These are phyloP conservation scores for Diplodia seriata DNA, from an alignment of 2,329 filamentous ascomycete species.

Conservation along the genomic window DNA sequence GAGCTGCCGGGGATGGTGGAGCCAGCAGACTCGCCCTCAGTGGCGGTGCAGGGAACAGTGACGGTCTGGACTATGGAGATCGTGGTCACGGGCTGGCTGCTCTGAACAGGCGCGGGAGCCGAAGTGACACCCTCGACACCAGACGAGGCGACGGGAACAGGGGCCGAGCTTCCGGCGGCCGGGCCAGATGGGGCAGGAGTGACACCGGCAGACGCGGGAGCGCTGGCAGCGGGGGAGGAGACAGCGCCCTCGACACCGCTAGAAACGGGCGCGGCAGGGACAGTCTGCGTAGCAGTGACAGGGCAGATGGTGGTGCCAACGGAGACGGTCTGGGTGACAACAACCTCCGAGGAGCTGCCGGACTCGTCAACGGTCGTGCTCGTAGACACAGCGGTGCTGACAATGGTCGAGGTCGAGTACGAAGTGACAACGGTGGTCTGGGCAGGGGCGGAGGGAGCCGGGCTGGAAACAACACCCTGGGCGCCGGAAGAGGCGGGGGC, in stretches of 20 bases:
- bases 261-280: slow-evolving; percentile 24
- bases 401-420: slow-evolving; percentile 51
- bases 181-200: slow-evolving; percentile 31
- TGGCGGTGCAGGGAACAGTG: slow-evolving; percentile 48
- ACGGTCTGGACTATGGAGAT: slow-evolving; percentile 50
- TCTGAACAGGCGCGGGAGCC: slow-evolving; percentile 15
- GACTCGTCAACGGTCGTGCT: not conserved
- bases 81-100: slow-evolving; percentile 45
- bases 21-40: slow-evolving; percentile 40
- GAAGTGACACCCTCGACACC: slow-evolving; percentile 16
- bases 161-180: slow-evolving; percentile 3
- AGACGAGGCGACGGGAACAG: slow-evolving; percentile 1
- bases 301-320: slow-evolving; percentile 34
- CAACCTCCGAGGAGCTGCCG: slow-evolving; percentile 33
- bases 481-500: slow-evolving; percentile 18
- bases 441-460: slow-evolving; percentile 12
- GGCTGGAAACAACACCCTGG: not conserved
- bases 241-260: slow-evolving; percentile 17
- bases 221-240: slow-evolving; percentile 23
- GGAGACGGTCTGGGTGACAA: slow-evolving; percentile 21
- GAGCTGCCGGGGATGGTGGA: slow-evolving; percentile 42
- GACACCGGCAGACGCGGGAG: slow-evolving; percentile 36
- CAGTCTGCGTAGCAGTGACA: slow-evolving; percentile 34
- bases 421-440: slow-evolving; percentile 22
- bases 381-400: slow-evolving; percentile 16